phyloP scores from a whole-genome alignment of 371 early-diverging fungal species.

The Mortierella sp. region DNA sequence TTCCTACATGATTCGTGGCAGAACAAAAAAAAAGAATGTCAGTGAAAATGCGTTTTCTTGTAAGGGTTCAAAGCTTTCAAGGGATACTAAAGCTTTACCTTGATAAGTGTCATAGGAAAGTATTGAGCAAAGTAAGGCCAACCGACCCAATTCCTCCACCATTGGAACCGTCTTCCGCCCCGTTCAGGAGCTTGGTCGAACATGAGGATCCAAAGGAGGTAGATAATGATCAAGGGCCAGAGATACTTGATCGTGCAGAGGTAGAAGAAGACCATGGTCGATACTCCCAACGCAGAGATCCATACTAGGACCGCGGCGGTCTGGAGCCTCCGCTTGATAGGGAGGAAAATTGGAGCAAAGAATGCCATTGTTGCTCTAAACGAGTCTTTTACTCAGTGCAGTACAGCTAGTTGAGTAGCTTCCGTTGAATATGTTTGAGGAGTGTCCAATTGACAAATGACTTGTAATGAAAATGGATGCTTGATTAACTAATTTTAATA shows the following conservation, averaged over 20 bases:
- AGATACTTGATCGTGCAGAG: conserved; percentile 57
- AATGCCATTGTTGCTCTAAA: conserved; percentile 59
- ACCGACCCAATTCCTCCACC: conserved; percentile 58
- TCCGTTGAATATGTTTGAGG: too few relatives aligned
- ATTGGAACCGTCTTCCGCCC: conserved; percentile 78
- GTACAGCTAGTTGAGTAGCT: too few relatives aligned
- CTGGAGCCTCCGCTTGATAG: conserved; percentile 78
- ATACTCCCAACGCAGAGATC: conserved; percentile 68
- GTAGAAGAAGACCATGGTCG: conserved; percentile 59
- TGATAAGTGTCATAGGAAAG: conserved; percentile 81
- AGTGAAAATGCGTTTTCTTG: too few relatives aligned
- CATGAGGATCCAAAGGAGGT: conserved; percentile 68
- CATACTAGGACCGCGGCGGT: conserved; percentile 74
- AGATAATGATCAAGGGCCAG: conserved; percentile 76
- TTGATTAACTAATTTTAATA: too few relatives aligned
- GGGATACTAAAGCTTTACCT: conserved; percentile 63
- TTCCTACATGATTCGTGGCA: conserved; percentile 61
- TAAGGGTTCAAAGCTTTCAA: too few relatives aligned
- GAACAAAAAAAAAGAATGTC: conserved; percentile 23
- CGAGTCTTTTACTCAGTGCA: too few relatives aligned
- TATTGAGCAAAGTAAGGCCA: conserved; percentile 86
- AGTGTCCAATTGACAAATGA: too few relatives aligned
- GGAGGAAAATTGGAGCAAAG: conserved; percentile 78
- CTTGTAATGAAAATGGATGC: too few relatives aligned
- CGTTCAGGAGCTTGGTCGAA: conserved; percentile 71